A percentile compares a stretch with the other conserved stretches of the same genome.
Evolutionary conservation across 495 filamentous ascomycete genomes (phyloP).

Genomic region (Tuber borchii): DNA sequence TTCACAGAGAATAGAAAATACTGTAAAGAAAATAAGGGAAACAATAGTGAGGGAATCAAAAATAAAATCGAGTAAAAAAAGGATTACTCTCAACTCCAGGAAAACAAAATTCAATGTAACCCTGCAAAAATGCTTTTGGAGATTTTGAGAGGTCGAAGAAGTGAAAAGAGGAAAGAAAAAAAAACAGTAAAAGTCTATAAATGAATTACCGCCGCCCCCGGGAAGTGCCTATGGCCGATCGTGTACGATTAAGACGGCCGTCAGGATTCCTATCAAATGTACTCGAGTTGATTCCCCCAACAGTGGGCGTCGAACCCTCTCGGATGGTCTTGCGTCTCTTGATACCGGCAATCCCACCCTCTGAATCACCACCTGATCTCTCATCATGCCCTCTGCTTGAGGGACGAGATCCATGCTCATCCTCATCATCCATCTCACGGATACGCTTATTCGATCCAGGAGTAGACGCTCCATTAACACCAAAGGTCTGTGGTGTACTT

Average conservation of each 20-base stretch:
- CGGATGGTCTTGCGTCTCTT: constrained; percentile 83
- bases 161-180: constrained; percentile 14
- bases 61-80: constrained; percentile 33
- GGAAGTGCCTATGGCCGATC: constrained; percentile 32
- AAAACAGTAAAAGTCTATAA: constrained; percentile 29
- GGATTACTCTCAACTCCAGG: constrained; percentile 38
- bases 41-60: constrained; percentile 25
- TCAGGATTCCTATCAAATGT: constrained; percentile 34
- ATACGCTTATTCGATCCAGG: constrained; percentile 64
- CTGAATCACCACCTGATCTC: constrained; percentile 33
- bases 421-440: constrained; percentile 69
- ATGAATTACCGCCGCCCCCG: constrained; percentile 36
- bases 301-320: constrained; percentile 49
- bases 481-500: constrained; percentile 45
- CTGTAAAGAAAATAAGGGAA: constrained; percentile 24
- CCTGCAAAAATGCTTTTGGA: constrained; percentile 34
- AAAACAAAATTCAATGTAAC: constrained; percentile 40
- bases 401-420: constrained; percentile 63
- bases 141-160: constrained; percentile 33
- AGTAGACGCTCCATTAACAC: constrained; percentile 40
- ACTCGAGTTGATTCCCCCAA: constrained; percentile 30
- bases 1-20: constrained; percentile 12
- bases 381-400: constrained; percentile 51
- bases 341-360: constrained; percentile 54
- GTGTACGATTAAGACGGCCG: constrained; percentile 40